These are phyloP conservation scores for Exophiala viscosa DNA, from an alignment of 2,329 filamentous ascomycete genomes.

Conservation along the genomic window DNA sequence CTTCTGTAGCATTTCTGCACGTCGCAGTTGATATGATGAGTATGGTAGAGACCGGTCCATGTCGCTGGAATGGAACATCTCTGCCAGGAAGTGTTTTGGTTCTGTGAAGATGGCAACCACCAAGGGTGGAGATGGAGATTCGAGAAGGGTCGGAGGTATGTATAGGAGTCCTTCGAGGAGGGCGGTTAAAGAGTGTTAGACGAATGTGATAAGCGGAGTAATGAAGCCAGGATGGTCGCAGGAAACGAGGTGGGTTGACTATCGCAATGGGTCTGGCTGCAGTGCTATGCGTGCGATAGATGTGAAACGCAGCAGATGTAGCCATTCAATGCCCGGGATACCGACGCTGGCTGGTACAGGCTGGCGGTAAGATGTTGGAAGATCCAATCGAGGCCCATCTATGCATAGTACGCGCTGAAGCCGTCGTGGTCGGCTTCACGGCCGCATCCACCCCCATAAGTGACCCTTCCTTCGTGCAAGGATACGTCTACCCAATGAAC, in stretches of 20 bases:
- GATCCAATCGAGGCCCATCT: slow-evolving; percentile 17
- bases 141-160: slow-evolving; percentile 22
- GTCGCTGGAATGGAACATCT: slow-evolving; percentile 2
- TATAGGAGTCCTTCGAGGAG: slow-evolving; percentile 16
- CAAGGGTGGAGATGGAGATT: slow-evolving; percentile 24
- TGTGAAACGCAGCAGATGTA: slow-evolving; percentile 20
- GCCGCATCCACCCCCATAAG: slow-evolving; percentile 11
- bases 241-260: slow-evolving; percentile 12
- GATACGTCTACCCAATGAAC: slow-evolving; percentile 3
- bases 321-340: slow-evolving; percentile 13
- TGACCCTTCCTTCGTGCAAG: not conserved
- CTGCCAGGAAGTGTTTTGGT: slow-evolving; percentile 3
- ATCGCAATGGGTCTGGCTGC: slow-evolving; percentile 16
- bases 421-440: slow-evolving; percentile 10
- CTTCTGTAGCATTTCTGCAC: slow-evolving; percentile 25
- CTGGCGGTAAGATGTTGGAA: slow-evolving; percentile 19
- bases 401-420: slow-evolving; percentile 25
- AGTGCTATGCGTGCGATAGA: slow-evolving; percentile 22
- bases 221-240: slow-evolving; percentile 6
- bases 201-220: slow-evolving; percentile 22
- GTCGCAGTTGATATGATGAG: slow-evolving; percentile 11
- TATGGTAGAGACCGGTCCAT: slow-evolving; percentile 25
- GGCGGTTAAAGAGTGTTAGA: slow-evolving; percentile 19
- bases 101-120: slow-evolving; percentile 12
- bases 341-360: slow-evolving; percentile 12